Conservation (phyloP, 495 filamentous ascomycete genomes). For the Emericellopsis terricola region DNA sequence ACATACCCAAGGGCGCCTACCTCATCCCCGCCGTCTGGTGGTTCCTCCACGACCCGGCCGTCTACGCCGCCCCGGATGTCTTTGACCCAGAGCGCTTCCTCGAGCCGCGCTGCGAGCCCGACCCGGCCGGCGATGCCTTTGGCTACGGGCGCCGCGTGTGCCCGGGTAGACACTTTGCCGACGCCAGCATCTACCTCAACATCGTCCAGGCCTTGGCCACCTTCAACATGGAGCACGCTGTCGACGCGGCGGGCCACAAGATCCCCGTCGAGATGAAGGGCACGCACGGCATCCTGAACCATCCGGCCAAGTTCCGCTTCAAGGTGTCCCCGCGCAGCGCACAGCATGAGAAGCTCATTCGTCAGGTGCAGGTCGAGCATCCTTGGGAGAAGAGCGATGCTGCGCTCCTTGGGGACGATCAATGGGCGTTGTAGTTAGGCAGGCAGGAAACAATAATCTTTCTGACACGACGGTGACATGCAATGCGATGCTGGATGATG, state of each 20-base stretch:
- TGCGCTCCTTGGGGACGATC: not conserved
- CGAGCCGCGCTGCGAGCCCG: constrained; percentile 17
- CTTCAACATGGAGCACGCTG: constrained; percentile 16
- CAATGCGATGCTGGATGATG: too few species aligned
- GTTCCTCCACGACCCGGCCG: constrained; percentile 12
- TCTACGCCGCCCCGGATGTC: constrained; percentile 16
- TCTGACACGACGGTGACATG: too few species aligned
- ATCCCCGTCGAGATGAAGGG: constrained; percentile 5
- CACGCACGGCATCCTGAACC: not conserved
- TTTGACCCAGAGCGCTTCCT: constrained; percentile 22
- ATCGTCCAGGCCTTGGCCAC: constrained; percentile 21
- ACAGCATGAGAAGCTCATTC: not conserved
- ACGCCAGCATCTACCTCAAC: constrained; percentile 19
- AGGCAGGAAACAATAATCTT: too few species aligned
- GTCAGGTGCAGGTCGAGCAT: not conserved
- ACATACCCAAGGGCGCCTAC: not conserved
- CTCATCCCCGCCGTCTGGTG: constrained; percentile 1
- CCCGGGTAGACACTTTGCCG: constrained; percentile 27
- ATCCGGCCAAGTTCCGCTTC: not conserved
- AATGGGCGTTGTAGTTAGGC: too few species aligned
- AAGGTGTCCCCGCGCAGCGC: not conserved
- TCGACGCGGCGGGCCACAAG: constrained; percentile 12
- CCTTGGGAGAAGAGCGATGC: constrained; percentile 1
- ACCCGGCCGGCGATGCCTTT: constrained; percentile 21
- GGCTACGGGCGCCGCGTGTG: constrained; percentile 33